Evolutionary conservation across 2,329 filamentous ascomycete genomes (phyloP), one percentile per base, ranked within the genome.

Genomic region (Aspergillus texensis): DNA sequence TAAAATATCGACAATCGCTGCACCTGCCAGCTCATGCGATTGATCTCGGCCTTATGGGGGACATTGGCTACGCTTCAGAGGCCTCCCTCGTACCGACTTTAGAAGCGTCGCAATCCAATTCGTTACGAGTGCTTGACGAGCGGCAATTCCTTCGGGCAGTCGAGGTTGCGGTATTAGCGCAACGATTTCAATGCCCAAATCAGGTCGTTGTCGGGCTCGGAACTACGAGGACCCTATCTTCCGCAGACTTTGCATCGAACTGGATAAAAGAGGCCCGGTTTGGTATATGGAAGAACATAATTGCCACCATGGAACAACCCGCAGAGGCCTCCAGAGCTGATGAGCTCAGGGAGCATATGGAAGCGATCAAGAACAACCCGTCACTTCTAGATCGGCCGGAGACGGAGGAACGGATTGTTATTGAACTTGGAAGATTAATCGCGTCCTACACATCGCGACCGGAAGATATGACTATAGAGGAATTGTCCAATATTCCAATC

Each of bases 1-100:
- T 68, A 1, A 57, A 60, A 12, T 71, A 74, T 46, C 73, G 76
- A 14, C 68, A 61, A 0, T 41, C 46, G 0, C 45, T 64, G 4
- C 73, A 75, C 11, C 62, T 73, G 2, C 46, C 62, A 16, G 71
- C 68, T 19, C 59, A 63, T 28, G 63, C 67, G 5, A 53, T 77
- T n/a, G 66, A 76, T 30, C 58, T 76, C 1, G 72, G 72, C 0
- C 54, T 70, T 1, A 68, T 76, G 58, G 61, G 52, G 4, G 76
- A 68, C 21, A 70, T 72, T 8, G 74, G 74, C n/a, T 71, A 67
- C 30, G 58, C 63, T 2, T 52, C 57, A 60, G 30, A 68, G 52
- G 46, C 62, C 62, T 46, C 61, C 10, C 59, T 54, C 16, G 16
- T 52, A 6, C 57, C 60, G 6, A 72, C 76, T 28, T 39, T 64